Evolutionary conservation across 176 grass and related monocot genomes (phyloP), one percentile per base, ranked within the genome.

Genomic region (Oropetium thomaeum): DNA sequence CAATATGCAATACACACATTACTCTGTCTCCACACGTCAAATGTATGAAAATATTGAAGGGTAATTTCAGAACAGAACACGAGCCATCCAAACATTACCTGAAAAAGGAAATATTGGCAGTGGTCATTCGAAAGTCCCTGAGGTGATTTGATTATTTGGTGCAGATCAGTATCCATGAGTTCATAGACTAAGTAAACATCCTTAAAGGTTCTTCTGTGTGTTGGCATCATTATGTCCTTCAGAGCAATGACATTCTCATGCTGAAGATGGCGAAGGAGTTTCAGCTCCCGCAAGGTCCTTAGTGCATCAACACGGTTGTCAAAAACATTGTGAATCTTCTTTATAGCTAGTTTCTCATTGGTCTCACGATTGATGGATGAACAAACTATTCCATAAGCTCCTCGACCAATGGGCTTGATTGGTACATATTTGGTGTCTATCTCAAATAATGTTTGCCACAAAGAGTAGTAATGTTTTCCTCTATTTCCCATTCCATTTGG

Each of bases 211-310:
- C 83, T 79, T 63, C 81, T 87, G 34, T 87, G 75, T 47, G 75
- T 43, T 34, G 84, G 89, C 89, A 84, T 91, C 89, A 91, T 91
- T 82, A 91, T 87, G 70, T 91, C 89, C 71, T 91, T 91, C 70
- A 91, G 19, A 67, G 85, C 82, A 78, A 91, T 91, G 35, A 91
- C 85, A 88, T 91, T 91, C 37, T 91, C 84, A 12, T 91, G 85
- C 32, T 62, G 84, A 52, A 91, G 71, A 88, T 91, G 85, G 40
- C 85, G 75, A 14, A 91, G 89, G 35, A 91, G 84, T 76, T 88
- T 91, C 27, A 91, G 65, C 80, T 91, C 89, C 41, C 85, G 76
- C 66, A 91, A 73, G 28, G 85, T 87, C 51, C 89, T 81, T 57
- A 91, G 66, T 49, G 89, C 89, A 81, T 87, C 81, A 35, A 91